Percentiles rank a stretch among this genome's conserved stretches.
Evolutionary conservation across 768 basidiomycete genomes (phyloP).

Genomic region (Pleurotus platypus): DNA sequence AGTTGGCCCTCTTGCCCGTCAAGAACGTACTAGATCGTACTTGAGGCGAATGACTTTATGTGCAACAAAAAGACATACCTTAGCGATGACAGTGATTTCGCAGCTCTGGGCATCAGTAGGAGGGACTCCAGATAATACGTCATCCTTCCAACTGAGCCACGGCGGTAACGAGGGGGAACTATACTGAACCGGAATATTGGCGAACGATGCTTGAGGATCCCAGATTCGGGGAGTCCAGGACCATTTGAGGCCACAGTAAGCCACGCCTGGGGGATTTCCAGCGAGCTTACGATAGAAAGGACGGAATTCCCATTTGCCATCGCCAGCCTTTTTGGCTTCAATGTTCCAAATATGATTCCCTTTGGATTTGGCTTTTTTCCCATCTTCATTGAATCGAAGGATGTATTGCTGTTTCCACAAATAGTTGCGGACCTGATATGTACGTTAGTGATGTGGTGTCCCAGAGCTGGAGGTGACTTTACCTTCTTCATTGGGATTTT

Average conservation of each 20-base stretch:
- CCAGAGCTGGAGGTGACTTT: constrained; percentile 17
- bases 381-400: constrained; percentile 96
- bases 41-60: not conserved
- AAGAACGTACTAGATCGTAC: constrained; percentile 49
- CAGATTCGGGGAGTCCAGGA: constrained; percentile 91
- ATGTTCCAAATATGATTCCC: constrained; percentile 99
- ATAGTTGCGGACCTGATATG: constrained; percentile 78
- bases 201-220: constrained; percentile 89
- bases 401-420: constrained; percentile 94
- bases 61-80: constrained; percentile 36
- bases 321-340: constrained; percentile 80
- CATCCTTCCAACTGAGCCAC: constrained; percentile 89
- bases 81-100: constrained; percentile 72
- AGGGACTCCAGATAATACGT: constrained; percentile 79
- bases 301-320: constrained; percentile 82
- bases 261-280: constrained; percentile 76
- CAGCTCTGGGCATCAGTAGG: constrained; percentile 72
- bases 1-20: constrained; percentile 75
- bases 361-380: constrained; percentile 98
- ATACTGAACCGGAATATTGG: constrained; percentile 65
- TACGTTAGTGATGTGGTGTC: constrained; percentile 10
- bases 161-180: constrained; percentile 76
- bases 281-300: constrained; percentile 87
- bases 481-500: constrained; percentile 98
- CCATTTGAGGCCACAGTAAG: constrained; percentile 80